phyloP scores from a whole-genome alignment of 108 stramenopile genomes.

The Schizochytrium sp. region DNA sequence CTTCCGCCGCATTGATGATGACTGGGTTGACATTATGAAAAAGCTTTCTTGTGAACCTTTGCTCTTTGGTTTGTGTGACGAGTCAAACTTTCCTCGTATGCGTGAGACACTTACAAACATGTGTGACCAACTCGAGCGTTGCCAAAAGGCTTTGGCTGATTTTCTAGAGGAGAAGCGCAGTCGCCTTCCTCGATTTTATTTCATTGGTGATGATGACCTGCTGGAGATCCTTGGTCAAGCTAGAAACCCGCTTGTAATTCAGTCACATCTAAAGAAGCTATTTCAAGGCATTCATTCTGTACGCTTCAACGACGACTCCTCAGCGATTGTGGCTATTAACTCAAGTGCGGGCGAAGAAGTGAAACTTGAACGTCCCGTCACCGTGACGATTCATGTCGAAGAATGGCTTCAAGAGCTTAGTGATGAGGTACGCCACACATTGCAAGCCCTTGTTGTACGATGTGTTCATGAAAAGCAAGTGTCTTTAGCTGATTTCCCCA shows the following conservation, averaged over 20 bases:
- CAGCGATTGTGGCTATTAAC: constrained; percentile 69
- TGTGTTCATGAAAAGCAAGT: constrained; percentile 66
- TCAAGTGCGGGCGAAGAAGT: constrained; percentile 72
- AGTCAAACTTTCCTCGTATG: constrained; percentile 71
- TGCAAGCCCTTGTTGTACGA: constrained; percentile 63
- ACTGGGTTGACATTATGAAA: constrained; percentile 78
- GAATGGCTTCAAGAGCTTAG: constrained; percentile 77
- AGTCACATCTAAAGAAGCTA: constrained; percentile 80
- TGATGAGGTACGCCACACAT: constrained; percentile 73
- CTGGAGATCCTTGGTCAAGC: constrained; percentile 81
- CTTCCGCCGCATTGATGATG: constrained; percentile 77
- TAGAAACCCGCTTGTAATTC: constrained; percentile 76
- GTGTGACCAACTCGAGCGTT: constrained; percentile 79
- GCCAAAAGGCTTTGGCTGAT: constrained; percentile 78
- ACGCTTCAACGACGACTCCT: constrained; percentile 69
- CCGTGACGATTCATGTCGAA: constrained; percentile 72
- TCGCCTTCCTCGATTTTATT: constrained; percentile 80
- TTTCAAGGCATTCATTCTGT: constrained; percentile 79
- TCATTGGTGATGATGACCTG: constrained; percentile 81
- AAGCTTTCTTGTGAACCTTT: constrained; percentile 73
- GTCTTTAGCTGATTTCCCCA: constrained; percentile 64
- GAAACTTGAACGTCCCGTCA: constrained; percentile 70
- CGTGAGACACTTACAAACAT: constrained; percentile 66
- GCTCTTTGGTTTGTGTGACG: constrained; percentile 76
- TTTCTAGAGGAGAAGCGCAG: constrained; percentile 79